Conservation (phyloP, 805 yeast genomes). For the Myxozyma kluyveri region DNA sequence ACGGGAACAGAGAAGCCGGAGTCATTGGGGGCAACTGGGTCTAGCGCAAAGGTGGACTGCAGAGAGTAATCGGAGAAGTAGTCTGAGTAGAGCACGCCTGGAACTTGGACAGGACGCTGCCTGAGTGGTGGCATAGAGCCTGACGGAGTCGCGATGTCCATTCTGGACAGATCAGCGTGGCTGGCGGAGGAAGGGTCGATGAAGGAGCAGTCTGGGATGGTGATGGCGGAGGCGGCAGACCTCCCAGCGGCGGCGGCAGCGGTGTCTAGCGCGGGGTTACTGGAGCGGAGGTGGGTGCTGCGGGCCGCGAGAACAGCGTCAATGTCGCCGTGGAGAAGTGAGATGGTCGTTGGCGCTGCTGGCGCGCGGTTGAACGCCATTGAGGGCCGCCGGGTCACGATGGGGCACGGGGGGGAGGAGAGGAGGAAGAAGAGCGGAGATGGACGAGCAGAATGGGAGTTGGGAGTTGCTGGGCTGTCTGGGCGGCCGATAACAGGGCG, state of each 20-base stretch:
- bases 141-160: neutral
- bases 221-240: neutral
- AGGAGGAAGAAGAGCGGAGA: neutral
- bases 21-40: neutral
- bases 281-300: neutral
- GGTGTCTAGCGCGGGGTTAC: neutral
- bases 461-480: too few species aligned
- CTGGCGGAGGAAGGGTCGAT: neutral
- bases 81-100: neutral
- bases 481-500: too few species aligned
- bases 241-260: neutral
- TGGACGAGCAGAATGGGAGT: neutral
- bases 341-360: conserved; percentile 11
- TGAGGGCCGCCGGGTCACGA: neutral
- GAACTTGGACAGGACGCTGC: neutral
- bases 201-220: neutral
- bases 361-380: conserved; percentile 12
- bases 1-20: neutral
- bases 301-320: conserved; percentile 1
- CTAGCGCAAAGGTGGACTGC: neutral
- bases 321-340: conserved; percentile 7
- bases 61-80: neutral
- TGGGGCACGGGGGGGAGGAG: neutral
- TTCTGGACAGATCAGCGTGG: neutral
- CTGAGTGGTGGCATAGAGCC: neutral